A percentile compares a stretch with the other conserved stretches of the same genome.
Conservation (phyloP, 331 rosid genomes). For the Spiraea crenata region DNA sequence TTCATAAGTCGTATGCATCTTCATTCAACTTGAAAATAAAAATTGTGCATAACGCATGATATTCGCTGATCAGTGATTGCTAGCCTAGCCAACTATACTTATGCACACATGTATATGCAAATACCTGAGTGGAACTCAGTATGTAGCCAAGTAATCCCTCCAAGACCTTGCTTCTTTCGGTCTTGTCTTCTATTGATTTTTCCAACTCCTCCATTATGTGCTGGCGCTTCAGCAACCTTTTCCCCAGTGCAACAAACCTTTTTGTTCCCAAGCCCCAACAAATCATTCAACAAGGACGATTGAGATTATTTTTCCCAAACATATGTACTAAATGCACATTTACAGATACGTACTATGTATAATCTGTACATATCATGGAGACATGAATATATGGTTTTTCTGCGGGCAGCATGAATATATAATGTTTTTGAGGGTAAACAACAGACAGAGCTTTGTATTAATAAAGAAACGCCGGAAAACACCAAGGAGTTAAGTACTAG, state of each 20-base stretch:
- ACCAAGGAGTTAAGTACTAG: too few species aligned
- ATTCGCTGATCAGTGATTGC: neutral
- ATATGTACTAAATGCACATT: neutral
- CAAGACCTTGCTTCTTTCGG: constrained; percentile 60
- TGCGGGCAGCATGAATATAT: too few species aligned
- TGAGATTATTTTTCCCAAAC: neutral
- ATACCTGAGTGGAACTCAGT: constrained; percentile 64
- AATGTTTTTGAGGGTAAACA: too few species aligned
- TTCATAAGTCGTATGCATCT: too few species aligned
- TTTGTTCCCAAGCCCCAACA: neutral
- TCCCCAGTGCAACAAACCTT: constrained; percentile 65
- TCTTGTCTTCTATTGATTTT: constrained; percentile 51
- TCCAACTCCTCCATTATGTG: constrained; percentile 64
- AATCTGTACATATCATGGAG: too few species aligned
- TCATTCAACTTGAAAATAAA: too few species aligned
- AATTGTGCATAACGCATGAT: too few species aligned
- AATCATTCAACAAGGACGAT: neutral
- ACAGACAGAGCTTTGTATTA: too few species aligned
- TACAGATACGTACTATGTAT: neutral
- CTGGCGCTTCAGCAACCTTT: constrained; percentile 58
- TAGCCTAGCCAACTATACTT: neutral
- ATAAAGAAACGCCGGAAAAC: too few species aligned
- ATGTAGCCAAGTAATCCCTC: constrained; percentile 75
- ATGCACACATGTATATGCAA: too few species aligned
- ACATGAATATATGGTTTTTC: too few species aligned